Evolutionary conservation across 495 filamentous ascomycete species (phyloP), one percentile per base, ranked within the genome.

Genomic region (Aspergillus panamensis): DNA sequence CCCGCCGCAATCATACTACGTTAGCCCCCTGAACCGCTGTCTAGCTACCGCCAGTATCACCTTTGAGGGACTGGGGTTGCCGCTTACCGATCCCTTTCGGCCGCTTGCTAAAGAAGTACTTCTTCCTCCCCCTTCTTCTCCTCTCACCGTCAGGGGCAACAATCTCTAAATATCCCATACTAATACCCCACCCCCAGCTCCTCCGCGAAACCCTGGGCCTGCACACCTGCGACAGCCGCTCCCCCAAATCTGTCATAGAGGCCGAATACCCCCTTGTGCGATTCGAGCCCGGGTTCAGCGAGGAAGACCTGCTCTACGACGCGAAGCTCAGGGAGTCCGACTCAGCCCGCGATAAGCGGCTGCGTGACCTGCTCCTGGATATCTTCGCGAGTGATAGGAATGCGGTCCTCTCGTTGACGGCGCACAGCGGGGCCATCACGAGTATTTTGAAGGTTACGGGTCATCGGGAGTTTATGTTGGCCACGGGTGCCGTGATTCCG

Each of bases 151-250:
- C n/a, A n/a, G n/a, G 8, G 35, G 13, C 14, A 35, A 30, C 9
- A 5, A 43, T 31, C 12, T 29, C 50, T 21, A 31, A 42, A 2
- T 25, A 5, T 2, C 25, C n/a, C n/a, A n/a, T n/a, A n/a, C n/a
- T n/a, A n/a, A n/a, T n/a, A n/a, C n/a, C n/a, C n/a, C n/a, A n/a
- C n/a, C n/a, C n/a, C 17, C 43, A 76, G 73, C 69, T 84, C 17
- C 69, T 94, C 43, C 82, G 91, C 31, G 91, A 96, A 69, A 81
- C 83, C 1, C 80, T 92, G 55, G 84, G 86, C 17, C 75, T 84
- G 31, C 91, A 95, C 67, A 94, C 90, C 8, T 96, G 91, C 73
- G 91, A 96, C 69, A 80, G 81, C 5, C 81, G 91, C 0, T 82
- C 82, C 37, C 74, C 65, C 21, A 82, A 82, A 59, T 73, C 82